Evolutionary conservation across 495 filamentous ascomycete genomes (phyloP).

Genomic region (Neurospora tetrasperma): DNA sequence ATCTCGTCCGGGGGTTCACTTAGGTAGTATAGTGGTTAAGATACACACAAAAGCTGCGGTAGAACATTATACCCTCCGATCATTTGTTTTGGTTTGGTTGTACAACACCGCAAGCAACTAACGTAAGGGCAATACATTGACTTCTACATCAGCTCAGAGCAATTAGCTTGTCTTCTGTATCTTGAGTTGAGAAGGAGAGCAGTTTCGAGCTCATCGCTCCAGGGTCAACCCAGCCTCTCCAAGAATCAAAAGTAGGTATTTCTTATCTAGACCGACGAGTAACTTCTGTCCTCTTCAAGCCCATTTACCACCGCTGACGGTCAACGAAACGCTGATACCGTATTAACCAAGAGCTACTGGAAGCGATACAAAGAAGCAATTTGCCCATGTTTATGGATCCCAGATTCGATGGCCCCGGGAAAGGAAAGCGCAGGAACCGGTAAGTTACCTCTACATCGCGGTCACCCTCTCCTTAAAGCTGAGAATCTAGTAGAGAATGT

Average conservation of each 20-base stretch:
- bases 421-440: neutral
- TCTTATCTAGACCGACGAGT: neutral
- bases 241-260: neutral
- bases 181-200: neutral
- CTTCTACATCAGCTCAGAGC: neutral
- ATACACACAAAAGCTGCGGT: neutral
- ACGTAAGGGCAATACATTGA: neutral
- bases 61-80: neutral
- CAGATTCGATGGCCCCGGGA: neutral
- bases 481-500: neutral
- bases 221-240: too few relatives aligned
- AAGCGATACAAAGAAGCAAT: neutral
- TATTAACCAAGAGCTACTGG: neutral
- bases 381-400: neutral
- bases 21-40: conserved; percentile 1
- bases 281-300: neutral
- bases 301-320: neutral
- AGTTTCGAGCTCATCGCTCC: too few relatives aligned
- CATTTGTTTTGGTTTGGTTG: neutral
- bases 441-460: neutral
- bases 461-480: neutral
- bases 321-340: neutral
- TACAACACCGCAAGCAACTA: neutral
- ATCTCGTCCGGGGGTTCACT: neutral
- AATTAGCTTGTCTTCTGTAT: neutral